A percentile compares a stretch with the other conserved stretches of the same genome.
phyloP scores from a whole-genome alignment of 257 asterid species.

The Plantago elongata region DNA sequence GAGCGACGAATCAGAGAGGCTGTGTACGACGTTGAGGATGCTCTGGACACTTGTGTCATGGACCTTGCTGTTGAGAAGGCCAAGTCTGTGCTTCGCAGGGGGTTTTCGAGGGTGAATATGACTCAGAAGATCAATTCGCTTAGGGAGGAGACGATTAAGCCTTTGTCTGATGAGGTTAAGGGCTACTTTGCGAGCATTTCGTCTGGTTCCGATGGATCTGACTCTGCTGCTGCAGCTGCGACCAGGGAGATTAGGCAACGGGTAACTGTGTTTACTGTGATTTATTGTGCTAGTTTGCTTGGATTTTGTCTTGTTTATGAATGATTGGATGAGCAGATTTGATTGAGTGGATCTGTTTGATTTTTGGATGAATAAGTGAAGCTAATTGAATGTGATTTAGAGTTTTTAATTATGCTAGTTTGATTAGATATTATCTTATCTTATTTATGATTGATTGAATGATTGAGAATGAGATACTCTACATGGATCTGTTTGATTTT shows the following conservation, averaged over 20 bases:
- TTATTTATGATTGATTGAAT: too few relatives aligned
- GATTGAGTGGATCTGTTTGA: too few relatives aligned
- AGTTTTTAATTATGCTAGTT: too few relatives aligned
- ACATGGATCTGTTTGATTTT: too few relatives aligned
- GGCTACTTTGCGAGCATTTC: neutral
- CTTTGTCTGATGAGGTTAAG: neutral
- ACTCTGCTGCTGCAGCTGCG: neutral
- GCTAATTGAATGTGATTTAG: too few relatives aligned
- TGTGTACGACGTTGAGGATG: neutral
- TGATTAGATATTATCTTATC: too few relatives aligned
- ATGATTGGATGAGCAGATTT: too few relatives aligned
- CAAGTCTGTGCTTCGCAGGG: neutral
- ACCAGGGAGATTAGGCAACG: conserved; percentile 1
- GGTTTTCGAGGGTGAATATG: neutral
- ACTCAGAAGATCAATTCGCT: neutral
- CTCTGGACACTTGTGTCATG: neutral
- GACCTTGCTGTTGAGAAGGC: neutral
- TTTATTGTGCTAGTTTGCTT: too few relatives aligned
- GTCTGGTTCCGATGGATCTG: neutral
- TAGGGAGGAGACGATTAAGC: neutral
- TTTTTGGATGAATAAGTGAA: too few relatives aligned
- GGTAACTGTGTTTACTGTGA: neutral
- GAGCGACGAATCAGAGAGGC: neutral
- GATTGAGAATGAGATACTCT: too few relatives aligned
- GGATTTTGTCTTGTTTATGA: too few relatives aligned